Evolutionary conservation across 164 flowering plant species (phyloP).

Genomic region (Chloranthus sessilifolius): DNA sequence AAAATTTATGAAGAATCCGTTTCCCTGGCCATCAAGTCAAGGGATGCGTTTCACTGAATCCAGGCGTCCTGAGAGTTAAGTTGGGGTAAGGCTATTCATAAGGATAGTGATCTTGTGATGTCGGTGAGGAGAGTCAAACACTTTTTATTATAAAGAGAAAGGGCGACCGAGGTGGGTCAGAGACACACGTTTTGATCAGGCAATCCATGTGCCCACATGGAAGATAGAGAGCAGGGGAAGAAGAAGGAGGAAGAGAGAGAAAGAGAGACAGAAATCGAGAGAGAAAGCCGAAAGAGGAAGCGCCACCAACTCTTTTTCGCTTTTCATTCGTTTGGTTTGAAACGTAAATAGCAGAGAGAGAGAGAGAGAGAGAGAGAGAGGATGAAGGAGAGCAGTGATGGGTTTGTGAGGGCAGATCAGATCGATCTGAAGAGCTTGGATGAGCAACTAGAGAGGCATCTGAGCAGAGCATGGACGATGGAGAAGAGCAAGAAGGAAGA

Average conservation of each 20-base stretch:
- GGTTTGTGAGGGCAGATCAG: slow-evolving; percentile 95
- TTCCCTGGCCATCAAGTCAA: no score
- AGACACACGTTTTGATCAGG: slow-evolving; percentile 43
- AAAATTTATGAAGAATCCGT: no score
- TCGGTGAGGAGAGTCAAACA: no score
- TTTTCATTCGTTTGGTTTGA: neutral
- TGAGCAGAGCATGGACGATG: slow-evolving; percentile 58
- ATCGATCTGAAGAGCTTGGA: slow-evolving; percentile 93
- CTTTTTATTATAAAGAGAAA: no score
- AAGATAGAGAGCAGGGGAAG: slow-evolving; percentile 9
- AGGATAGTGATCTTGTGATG: no score
- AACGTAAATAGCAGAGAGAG: neutral
- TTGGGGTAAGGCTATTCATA: no score
- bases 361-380: slow-evolving; percentile 18
- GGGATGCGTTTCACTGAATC: no score
- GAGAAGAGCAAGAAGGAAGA: slow-evolving; percentile 49
- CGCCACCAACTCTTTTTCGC: neutral
- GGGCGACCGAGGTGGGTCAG: slow-evolving; percentile 48
- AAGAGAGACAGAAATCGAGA: neutral
- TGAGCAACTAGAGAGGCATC: slow-evolving; percentile 87
- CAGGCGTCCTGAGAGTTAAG: no score
- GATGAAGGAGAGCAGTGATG: slow-evolving; percentile 74
- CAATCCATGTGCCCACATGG: slow-evolving; percentile 73
- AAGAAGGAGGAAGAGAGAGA: slow-evolving; percentile 8
- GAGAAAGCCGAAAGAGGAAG: neutral